Evolutionary conservation across 768 basidiomycete species (phyloP), one percentile per base, ranked within the genome.

Genomic region (Tricholomella constricta): DNA sequence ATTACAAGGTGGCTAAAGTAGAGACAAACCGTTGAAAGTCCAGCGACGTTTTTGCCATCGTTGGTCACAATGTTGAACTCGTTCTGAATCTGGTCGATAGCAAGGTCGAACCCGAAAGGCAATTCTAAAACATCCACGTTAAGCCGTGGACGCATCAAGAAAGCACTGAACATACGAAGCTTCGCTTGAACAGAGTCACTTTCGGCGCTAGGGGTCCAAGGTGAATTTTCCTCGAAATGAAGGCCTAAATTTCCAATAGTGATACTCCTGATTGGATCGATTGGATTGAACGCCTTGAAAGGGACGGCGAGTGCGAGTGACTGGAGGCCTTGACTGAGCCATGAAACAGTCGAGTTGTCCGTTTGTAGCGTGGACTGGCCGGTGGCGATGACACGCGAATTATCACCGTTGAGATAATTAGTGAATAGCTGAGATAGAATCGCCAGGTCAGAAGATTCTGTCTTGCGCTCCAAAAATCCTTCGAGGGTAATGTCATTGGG

Each of bases 61-160:
- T 35, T 10, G 4, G 74, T 77, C 20, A 79, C 71, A 56, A 90
- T 83, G 20, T 77, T 79, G 61, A 90, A 88, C 27, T 76, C 68
- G 60, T 90, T 89, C 62, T 80, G 71, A 27, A 90, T 88, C 53
- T 86, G 65, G 25, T 72, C 76, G 46, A 89, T 81, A 1, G 71
- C 69, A 15, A 88, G 7, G 23, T 69, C 69, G 65, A 90, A 90
- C 9, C 88, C 88, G 55, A 90, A 90, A 27, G 88, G 88, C 32
- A 90, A 69, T 56, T 78, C 86, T 86, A 53, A 38, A 49, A 44
- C 50, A 50, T 15, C 26, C 51, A 11, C 48, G 53, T 29, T 52
- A 52, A 42, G 17, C 29, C 26, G n/a, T n/a, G 25, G 43, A 47
- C 12, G 10, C 14, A 26, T 9, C 2, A 22, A 22, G 38, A 37